Evolutionary conservation across 2,329 filamentous ascomycete genomes (phyloP).

Genomic region (Biscogniauxia sp.): DNA sequence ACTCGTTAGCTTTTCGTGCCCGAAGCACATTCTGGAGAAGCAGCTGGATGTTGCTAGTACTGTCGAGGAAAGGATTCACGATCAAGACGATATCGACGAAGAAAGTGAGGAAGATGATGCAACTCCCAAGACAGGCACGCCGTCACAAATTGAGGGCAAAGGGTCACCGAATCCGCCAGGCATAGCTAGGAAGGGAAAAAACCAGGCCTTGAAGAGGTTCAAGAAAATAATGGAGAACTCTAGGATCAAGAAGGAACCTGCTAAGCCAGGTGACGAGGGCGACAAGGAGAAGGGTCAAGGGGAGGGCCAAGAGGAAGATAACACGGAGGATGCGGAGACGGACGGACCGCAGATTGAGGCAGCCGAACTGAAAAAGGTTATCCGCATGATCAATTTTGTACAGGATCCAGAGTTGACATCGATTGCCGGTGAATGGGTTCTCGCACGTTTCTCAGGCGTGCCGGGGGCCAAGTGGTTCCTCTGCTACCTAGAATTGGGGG

Average conservation of each 20-base stretch:
- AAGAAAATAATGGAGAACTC: no score
- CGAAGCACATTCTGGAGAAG: slow-evolving; percentile 25
- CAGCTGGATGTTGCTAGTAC: slow-evolving; percentile 31
- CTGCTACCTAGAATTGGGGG: slow-evolving; percentile 32
- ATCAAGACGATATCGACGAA: slow-evolving; percentile 15
- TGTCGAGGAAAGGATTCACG: slow-evolving; percentile 24
- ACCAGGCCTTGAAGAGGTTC: no score
- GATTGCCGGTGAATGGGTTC: slow-evolving; percentile 34
- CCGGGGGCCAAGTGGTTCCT: slow-evolving; percentile 34
- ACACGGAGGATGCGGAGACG: no score
- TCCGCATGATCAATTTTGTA: slow-evolving; percentile 30
- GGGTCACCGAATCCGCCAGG: no score
- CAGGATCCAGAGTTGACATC: slow-evolving; percentile 26
- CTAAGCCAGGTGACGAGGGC: no score
- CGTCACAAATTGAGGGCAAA: no score
- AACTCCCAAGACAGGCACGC: not conserved
- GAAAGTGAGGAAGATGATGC: slow-evolving; percentile 2
- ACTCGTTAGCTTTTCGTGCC: slow-evolving; percentile 30
- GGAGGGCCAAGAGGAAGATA: no score
- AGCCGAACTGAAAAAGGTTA: slow-evolving; percentile 14
- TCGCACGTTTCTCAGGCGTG: slow-evolving; percentile 31
- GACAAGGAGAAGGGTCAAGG: no score
- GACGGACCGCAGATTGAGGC: slow-evolving; percentile 14
- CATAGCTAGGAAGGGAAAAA: no score
- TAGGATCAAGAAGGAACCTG: no score